Percentiles rank a stretch among this genome's conserved stretches.
Conservation (phyloP, 2,329 filamentous ascomycete genomes). For the Penicillium palitans region DNA sequence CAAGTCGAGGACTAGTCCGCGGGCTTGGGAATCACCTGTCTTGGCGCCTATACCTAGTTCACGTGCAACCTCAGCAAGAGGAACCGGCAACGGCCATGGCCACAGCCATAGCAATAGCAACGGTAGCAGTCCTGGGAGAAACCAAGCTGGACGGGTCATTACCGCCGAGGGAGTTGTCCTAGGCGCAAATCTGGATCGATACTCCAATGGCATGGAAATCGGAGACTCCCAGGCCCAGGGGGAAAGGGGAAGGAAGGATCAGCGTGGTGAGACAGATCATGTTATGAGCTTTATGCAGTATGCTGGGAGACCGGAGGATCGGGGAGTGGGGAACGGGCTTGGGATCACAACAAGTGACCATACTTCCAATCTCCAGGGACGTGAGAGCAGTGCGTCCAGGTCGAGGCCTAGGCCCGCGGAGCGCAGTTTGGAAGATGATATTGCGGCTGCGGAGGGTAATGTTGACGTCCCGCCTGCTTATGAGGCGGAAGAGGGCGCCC, state of each 20-base stretch:
- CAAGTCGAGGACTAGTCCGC: background rate
- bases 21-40: background rate
- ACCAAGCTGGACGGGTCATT: constrained; percentile 16
- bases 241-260: background rate
- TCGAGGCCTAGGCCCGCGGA: background rate
- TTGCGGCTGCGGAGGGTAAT: background rate
- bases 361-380: background rate
- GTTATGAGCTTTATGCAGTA: constrained; percentile 35
- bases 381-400: background rate
- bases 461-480: constrained; percentile 19
- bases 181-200: constrained; percentile 28
- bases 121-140: background rate
- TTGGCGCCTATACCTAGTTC: background rate
- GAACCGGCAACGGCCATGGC: background rate
- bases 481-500: constrained; percentile 6
- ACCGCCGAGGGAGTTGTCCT: constrained; percentile 32
- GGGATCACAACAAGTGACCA: background rate
- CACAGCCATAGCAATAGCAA: background rate
- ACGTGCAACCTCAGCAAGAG: background rate
- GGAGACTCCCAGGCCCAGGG: background rate
- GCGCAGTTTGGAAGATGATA: background rate
- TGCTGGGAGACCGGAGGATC: background rate
- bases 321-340: background rate
- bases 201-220: constrained; percentile 7
- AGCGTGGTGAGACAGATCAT: constrained; percentile 14